Evolutionary conservation across 257 asterid species (phyloP), one percentile per base, ranked within the genome.

Genomic region (Solanum piurae): DNA sequence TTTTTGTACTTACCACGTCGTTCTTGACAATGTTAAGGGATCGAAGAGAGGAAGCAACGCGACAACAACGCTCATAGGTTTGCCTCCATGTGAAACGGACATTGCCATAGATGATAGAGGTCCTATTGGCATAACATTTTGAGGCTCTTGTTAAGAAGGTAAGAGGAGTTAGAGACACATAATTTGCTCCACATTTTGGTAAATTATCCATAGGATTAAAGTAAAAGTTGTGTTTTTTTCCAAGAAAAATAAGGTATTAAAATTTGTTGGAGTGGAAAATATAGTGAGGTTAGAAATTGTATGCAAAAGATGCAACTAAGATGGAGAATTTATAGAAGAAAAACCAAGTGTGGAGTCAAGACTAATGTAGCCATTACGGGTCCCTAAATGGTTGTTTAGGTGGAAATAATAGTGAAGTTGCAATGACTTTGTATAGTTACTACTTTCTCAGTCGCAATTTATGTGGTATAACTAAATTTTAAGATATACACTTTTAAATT

Each of bases 31-130:
- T 14, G 37, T 77, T 77, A 7, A 77, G 14, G 5, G 84, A 84
- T 4, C 87, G 93, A 76, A 96, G 98, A 75, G 98, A 88, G 62
- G 98, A 93, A 29, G 99, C 98, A 3, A 96, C 92, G 84, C 98
- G 98, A 87, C 94, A 86, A 46, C 98, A 96, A 68, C 99, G 90
- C 62, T 93, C 85, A 38, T 94, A 93, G 10, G 99, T 96, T 58
- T 93, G 95, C 5, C 84, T 89, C 98, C 98, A 96, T 7, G 95
- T 96, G 93, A 94, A 95, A 12, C 89, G 93, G 5, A 92, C 91
- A 4, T 80, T 49, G 1, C 92, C 92, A 38, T 96, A 93, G 13
- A 94, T 92, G 76, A 96, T 62, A 2, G 98, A 95, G 1, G 89
- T 83, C 0, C 96, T 93, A 52, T 89, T 46, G 76, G 96, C 90